These are phyloP conservation scores for Panellus pusillus DNA, from an alignment of 768 basidiomycete genomes.

Conservation along the genomic window DNA sequence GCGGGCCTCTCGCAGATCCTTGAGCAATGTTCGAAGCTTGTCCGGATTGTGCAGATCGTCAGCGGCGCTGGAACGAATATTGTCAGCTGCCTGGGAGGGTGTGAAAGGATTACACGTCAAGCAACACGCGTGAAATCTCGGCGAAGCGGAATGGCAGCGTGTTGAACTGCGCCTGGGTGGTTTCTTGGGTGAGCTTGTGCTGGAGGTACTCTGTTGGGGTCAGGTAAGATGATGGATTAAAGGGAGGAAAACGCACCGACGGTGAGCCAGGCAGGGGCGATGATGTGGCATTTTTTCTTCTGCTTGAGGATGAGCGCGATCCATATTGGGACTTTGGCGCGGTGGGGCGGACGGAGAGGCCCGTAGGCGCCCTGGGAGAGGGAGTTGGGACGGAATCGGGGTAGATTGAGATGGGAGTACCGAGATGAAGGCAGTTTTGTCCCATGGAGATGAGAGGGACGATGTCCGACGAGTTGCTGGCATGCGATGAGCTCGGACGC, in stretches of 20 bases:
- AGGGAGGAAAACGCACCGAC: too few species aligned
- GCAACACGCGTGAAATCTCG: conserved; percentile 86
- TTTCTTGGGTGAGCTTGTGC: conserved; percentile 72
- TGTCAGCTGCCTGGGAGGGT: not conserved
- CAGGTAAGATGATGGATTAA: too few species aligned
- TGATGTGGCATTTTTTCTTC: conserved; percentile 93
- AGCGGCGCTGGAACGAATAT: conserved; percentile 59
- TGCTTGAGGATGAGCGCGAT: conserved; percentile 91
- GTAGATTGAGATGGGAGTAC: conserved; percentile 42
- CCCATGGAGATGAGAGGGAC: conserved; percentile 90
- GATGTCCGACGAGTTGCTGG: conserved; percentile 81
- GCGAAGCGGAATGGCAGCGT: conserved; percentile 84
- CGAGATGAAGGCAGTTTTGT: conserved; percentile 86
- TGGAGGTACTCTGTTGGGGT: conserved; percentile 83
- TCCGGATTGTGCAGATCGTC: conserved; percentile 89
- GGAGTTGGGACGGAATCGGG: conserved; percentile 19
- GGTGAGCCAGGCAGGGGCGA: conserved; percentile 87
- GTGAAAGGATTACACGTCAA: conserved; percentile 74
- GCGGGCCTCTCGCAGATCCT: conserved; percentile 93
- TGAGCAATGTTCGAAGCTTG: conserved; percentile 78
- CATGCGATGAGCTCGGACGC: conserved; percentile 86
- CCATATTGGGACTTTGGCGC: conserved; percentile 90
- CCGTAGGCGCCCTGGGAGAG: conserved; percentile 81
- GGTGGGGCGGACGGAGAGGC: conserved; percentile 85
- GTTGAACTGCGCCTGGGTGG: conserved; percentile 70